A percentile compares a stretch with the other conserved stretches of the same genome.
Conservation (phyloP, 2,329 filamentous ascomycete genomes). For the Sclerotinia nivalis region DNA sequence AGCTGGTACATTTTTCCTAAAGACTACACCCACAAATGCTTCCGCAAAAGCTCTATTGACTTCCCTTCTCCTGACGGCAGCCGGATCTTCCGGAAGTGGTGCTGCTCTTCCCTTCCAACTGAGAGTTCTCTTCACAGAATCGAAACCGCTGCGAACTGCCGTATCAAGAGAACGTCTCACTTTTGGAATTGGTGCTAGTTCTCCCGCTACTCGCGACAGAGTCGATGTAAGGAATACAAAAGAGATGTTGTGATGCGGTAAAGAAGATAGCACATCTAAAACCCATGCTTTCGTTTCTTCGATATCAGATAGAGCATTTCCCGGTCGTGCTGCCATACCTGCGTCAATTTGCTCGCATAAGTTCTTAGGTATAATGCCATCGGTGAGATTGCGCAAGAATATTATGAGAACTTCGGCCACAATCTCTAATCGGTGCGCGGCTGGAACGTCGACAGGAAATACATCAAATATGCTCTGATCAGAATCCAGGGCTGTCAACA, state of each 20-base stretch:
- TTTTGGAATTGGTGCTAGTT: conserved; percentile 49
- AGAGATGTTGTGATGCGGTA: conserved; percentile 80
- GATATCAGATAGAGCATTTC: conserved; percentile 46
- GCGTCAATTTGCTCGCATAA: conserved; percentile 72
- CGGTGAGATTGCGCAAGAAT: conserved; percentile 73
- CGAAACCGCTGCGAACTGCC: conserved; percentile 33
- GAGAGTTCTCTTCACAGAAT: conserved; percentile 33
- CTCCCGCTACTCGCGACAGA: conserved; percentile 59
- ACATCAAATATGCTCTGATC: conserved; percentile 61
- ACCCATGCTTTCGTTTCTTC: conserved; percentile 62
- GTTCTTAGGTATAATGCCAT: conserved; percentile 71
- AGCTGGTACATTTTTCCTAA: conserved; percentile 50
- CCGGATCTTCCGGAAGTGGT: conserved; percentile 47
- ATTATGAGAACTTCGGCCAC: conserved; percentile 69
- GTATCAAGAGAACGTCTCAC: conserved; percentile 23
- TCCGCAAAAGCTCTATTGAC: conserved; percentile 64
- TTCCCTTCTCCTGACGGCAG: conserved; percentile 55
- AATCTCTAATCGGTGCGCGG: conserved; percentile 71
- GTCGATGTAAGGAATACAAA: conserved; percentile 87
- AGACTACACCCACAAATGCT: conserved; percentile 64
- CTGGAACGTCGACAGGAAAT: conserved; percentile 63
- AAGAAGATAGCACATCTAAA: conserved; percentile 71
- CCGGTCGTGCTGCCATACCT: conserved; percentile 49
- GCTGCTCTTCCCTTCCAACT: conserved; percentile 36
- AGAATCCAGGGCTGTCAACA: conserved; percentile 71